Base-by-base conservation (phyloP, 495 filamentous ascomycete species). In the Emericellopsis terricola region DNA sequence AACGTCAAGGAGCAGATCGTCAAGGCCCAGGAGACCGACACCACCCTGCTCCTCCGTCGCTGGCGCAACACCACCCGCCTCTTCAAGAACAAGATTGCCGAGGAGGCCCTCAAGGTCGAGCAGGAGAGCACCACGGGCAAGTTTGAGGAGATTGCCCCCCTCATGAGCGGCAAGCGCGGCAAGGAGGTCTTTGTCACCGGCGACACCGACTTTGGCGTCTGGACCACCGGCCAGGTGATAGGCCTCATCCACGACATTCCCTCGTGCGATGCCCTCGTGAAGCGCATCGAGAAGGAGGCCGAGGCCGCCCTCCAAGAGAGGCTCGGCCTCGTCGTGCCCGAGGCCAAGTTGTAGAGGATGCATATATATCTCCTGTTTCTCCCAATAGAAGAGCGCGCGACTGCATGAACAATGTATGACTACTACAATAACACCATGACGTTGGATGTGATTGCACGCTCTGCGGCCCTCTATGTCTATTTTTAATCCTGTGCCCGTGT, bases 1-100 rank as follows among this genome's bases (percentile, higher is more conserved):
- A 92, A 91, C 35, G 78, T 97, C 54, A 97, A 97, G 64, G 65
- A 85, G 53, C 67, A 80, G 43, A 97, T 94, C 49, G 85, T 94
- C 23, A 66, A 73, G 33, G 80, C 87, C 2, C 64, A 81, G 39
- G 89, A 97, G 64, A 82, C 75, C 15, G 84, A 96, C 54, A 97
- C 89, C 0, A 73, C 83, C 46, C 57, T 97, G 31, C 73, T 97
- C 19, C 62, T 97, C 43, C 60, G 89, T 31, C 68, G 87, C 43
- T 97, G 89, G 87, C 79, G 68, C 56, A 97, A 97, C 56, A 97
- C 89, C 11, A 76, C 72, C 13, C 65, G 89, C 17, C 56, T 97
- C 44, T 97, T 79, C 55, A 71, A 69, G 48, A 97, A 97, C 51
- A 84, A 91, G 60, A 76, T 92, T 18, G 71, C 86, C 0, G 62